A percentile compares a stretch with the other conserved stretches of the same genome.
Evolutionary conservation across 495 filamentous ascomycete species (phyloP).

Genomic region (Penicillium taxi): DNA sequence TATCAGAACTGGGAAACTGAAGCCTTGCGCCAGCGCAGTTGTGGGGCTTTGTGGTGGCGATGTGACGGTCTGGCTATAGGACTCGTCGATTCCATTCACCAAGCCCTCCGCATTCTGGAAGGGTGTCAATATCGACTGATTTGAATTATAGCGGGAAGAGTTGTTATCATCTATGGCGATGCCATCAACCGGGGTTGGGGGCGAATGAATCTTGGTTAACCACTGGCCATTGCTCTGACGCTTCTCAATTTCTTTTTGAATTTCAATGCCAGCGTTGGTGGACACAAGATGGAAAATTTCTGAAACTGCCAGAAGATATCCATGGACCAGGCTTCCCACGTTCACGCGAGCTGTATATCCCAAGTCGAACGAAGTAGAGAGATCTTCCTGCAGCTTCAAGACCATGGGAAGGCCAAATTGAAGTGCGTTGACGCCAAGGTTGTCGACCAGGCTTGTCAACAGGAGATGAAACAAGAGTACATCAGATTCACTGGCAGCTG

Average conservation of each 20-base stretch:
- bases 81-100: constrained; percentile 61
- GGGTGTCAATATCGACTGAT: constrained; percentile 22
- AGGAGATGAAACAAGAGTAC: constrained; percentile 68
- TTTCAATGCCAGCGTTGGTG: constrained; percentile 53
- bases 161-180: constrained; percentile 28
- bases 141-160: constrained; percentile 3
- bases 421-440: constrained; percentile 78
- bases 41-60: constrained; percentile 61
- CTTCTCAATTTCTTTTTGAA: constrained; percentile 67
- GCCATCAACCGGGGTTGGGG: constrained; percentile 43
- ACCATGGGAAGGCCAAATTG: constrained; percentile 79
- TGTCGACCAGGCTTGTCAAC: constrained; percentile 59
- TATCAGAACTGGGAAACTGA: constrained; percentile 52
- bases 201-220: constrained; percentile 56
- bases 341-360: constrained; percentile 56
- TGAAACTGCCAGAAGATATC: constrained; percentile 72
- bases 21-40: constrained; percentile 63
- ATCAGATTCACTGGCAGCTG: constrained; percentile 59
- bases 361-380: constrained; percentile 50
- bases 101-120: constrained; percentile 46
- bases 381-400: constrained; percentile 76
- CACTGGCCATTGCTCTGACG: constrained; percentile 65
- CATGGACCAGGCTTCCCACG: constrained; percentile 74
- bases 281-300: constrained; percentile 71
- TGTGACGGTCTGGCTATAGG: constrained; percentile 50